phyloP scores from a whole-genome alignment of 306 rosid genomes.

The Malus asiatica region DNA sequence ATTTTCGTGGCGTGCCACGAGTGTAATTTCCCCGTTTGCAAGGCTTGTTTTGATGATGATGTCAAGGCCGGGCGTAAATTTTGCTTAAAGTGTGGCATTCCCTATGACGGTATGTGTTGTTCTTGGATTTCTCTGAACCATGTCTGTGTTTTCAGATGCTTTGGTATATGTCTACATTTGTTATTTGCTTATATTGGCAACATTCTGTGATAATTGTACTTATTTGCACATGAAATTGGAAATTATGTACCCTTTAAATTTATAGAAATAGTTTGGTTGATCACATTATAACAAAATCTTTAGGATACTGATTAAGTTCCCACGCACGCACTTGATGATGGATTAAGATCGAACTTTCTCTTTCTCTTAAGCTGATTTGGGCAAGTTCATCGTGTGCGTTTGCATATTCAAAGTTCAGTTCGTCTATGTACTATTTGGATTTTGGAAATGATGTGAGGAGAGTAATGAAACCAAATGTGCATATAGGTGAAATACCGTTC shows the following conservation, averaged over 20 bases:
- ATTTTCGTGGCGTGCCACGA: conserved; percentile 79
- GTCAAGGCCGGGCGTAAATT: conserved; percentile 65
- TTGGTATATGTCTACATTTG: background rate
- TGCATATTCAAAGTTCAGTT: background rate
- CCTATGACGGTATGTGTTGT: conserved; percentile 44
- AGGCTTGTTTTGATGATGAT: conserved; percentile 64
- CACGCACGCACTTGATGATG: background rate
- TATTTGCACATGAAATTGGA: background rate
- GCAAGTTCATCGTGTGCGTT: background rate
- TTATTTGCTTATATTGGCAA: background rate
- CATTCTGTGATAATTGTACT: background rate
- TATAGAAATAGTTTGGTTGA: background rate
- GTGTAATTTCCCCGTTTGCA: conserved; percentile 76
- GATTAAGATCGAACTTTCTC: background rate
- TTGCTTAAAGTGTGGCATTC: conserved; percentile 76
- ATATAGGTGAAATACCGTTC: background rate
- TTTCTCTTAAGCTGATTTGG: background rate
- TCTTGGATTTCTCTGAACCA: background rate
- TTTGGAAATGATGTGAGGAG: background rate
- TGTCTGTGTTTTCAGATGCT: background rate
- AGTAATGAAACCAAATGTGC: too few relatives aligned
- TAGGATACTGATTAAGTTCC: background rate
- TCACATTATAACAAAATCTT: background rate
- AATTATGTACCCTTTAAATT: background rate
- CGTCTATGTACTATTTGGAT: background rate